phyloP scores from a whole-genome alignment of 148 eudicot species.

The Rhododendron molle region DNA sequence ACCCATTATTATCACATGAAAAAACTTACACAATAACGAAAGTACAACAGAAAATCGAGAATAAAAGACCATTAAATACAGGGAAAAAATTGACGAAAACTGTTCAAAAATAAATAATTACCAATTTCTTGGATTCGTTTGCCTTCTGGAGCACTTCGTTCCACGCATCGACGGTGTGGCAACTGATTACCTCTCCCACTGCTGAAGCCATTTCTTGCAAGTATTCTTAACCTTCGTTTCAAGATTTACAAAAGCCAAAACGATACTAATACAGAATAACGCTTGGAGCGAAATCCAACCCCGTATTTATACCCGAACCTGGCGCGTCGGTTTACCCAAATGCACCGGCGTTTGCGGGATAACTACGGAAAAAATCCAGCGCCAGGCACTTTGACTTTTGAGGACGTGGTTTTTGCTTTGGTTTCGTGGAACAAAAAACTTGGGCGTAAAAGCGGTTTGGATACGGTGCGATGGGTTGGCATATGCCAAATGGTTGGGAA shows the following conservation, averaged over 20 bases:
- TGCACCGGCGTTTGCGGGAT: not conserved
- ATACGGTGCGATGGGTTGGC: not conserved
- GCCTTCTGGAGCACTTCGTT: constrained; percentile 21
- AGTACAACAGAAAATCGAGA: not conserved
- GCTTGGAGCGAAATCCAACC: not conserved
- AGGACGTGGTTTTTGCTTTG: not conserved
- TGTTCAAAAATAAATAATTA: not conserved
- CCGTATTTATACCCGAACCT: not conserved
- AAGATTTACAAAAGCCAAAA: not conserved
- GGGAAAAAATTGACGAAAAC: not conserved
- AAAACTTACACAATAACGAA: not conserved
- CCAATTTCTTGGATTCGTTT: constrained; percentile 33
- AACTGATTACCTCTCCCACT: constrained; percentile 33
- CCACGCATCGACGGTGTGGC: constrained; percentile 35
- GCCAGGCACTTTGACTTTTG: not conserved
- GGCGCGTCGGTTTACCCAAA: not conserved
- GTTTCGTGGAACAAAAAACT: not conserved
- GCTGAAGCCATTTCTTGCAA: constrained; percentile 16
- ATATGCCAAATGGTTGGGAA: not conserved
- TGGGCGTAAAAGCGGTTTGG: not conserved
- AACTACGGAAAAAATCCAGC: not conserved
- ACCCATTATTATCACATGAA: not conserved
- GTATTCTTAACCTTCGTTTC: not conserved
- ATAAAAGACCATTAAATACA: not conserved
- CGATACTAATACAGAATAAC: not conserved